These are phyloP conservation scores for Prosopis cineraria DNA, from an alignment of 306 rosid genomes.

Conservation along the genomic window DNA sequence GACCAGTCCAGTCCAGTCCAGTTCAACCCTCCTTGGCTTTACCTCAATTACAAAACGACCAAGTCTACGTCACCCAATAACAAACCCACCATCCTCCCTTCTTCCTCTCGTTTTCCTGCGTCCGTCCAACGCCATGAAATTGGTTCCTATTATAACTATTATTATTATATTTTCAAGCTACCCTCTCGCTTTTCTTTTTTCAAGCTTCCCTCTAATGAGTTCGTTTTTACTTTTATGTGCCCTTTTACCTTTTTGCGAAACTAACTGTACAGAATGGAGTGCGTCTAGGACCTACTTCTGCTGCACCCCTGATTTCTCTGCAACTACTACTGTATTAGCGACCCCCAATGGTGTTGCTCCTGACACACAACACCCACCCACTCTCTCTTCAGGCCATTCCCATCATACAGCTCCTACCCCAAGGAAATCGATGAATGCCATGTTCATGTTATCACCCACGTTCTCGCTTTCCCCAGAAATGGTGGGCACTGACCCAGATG, in stretches of 20 bases:
- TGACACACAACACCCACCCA: slow-evolving; percentile 11
- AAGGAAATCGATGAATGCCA: slow-evolving; percentile 87
- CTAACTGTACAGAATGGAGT: slow-evolving; percentile 58
- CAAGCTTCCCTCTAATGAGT: background rate
- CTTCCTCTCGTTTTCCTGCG: background rate
- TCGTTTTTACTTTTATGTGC: slow-evolving; percentile 27
- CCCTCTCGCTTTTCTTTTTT: background rate
- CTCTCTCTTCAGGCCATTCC: background rate
- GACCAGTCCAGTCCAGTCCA: slow-evolving; percentile 25
- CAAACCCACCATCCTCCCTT: slow-evolving; percentile 10
- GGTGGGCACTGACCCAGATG: slow-evolving; percentile 70
- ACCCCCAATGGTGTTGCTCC: slow-evolving; percentile 21
- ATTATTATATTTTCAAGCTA: slow-evolving; percentile 18
- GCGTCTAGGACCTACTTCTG: slow-evolving; percentile 32
- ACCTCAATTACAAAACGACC: slow-evolving; percentile 45
- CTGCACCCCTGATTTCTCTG: slow-evolving; percentile 32
- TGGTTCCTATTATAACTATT: too few relatives aligned
- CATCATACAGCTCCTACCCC: slow-evolving; percentile 75
- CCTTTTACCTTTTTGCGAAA: slow-evolving; percentile 46
- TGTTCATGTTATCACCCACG: slow-evolving; percentile 31
- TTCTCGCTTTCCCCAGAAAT: slow-evolving; percentile 49
- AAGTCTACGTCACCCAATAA: slow-evolving; percentile 14
- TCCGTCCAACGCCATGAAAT: slow-evolving; percentile 52
- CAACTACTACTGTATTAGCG: background rate
- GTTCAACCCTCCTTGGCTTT: slow-evolving; percentile 38